A percentile compares a stretch with the other conserved stretches of the same genome.
These are phyloP conservation scores for Cryptococcus neoformans DNA, from an alignment of 1,284 basidiomycete genomes.

Conservation along the genomic window DNA sequence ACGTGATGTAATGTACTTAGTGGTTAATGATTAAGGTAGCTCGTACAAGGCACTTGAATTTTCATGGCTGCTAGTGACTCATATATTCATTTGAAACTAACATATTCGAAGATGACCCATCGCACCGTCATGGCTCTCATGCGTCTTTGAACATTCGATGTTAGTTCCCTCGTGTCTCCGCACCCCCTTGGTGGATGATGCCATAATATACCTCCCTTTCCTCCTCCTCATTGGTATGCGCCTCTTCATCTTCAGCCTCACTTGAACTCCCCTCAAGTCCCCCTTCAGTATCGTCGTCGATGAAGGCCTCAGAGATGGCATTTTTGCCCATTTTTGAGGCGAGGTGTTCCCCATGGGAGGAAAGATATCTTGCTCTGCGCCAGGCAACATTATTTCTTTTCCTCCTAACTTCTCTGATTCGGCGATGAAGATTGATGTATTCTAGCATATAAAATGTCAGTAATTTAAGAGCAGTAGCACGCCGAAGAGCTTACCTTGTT, in stretches of 20 bases:
- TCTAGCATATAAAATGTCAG: not conserved
- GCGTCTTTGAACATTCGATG: too few relatives aligned
- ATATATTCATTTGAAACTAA: too few relatives aligned
- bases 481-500: not conserved
- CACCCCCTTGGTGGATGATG: too few relatives aligned
- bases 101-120: too few relatives aligned
- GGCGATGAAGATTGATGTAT: constrained; percentile 7
- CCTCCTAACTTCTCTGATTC: not conserved
- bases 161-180: too few relatives aligned
- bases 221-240: not conserved
- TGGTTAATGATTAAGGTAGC: too few relatives aligned
- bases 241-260: not conserved
- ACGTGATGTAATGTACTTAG: too few relatives aligned
- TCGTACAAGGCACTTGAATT: too few relatives aligned
- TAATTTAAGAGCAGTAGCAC: not conserved
- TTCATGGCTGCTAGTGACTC: too few relatives aligned
- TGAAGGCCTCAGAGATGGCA: not conserved
- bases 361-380: not conserved
- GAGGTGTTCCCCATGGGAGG: constrained; percentile 1
- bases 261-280: not conserved
- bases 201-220: too few relatives aligned
- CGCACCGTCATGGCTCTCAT: too few relatives aligned
- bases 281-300: not conserved
- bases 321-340: not conserved
- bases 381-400: constrained; percentile 3